Percentiles rank a stretch among this genome's conserved stretches.
Conservation (phyloP, 257 asterid species). For the Pogostemon cablin region DNA sequence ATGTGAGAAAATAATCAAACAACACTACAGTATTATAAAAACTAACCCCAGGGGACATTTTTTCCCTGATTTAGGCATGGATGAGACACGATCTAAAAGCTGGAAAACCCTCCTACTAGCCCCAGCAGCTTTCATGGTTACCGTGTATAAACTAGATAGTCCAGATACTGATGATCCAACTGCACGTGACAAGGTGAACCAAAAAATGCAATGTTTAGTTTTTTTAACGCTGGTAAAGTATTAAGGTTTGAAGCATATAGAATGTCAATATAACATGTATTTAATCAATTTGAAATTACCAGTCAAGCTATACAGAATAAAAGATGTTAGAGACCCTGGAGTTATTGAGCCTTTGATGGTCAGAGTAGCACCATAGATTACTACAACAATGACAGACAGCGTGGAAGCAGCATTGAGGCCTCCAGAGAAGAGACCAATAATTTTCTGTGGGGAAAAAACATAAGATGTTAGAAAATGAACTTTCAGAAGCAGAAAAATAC, state of each 20-base stretch:
- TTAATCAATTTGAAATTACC: slow-evolving; percentile 41
- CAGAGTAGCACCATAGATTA: slow-evolving; percentile 67
- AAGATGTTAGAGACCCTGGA: slow-evolving; percentile 82
- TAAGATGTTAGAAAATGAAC: slow-evolving; percentile 26
- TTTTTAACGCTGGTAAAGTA: slow-evolving; percentile 18
- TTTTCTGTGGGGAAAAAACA: slow-evolving; percentile 49
- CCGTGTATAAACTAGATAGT: slow-evolving; percentile 69
- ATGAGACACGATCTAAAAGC: slow-evolving; percentile 69
- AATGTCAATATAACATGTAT: slow-evolving; percentile 36
- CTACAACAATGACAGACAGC: slow-evolving; percentile 77
- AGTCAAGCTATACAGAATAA: slow-evolving; percentile 84
- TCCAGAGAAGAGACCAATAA: slow-evolving; percentile 74
- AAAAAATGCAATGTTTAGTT: slow-evolving; percentile 25
- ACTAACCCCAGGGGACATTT: slow-evolving; percentile 77
- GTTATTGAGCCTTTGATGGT: slow-evolving; percentile 81
- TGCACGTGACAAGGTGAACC: slow-evolving; percentile 39
- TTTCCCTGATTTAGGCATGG: slow-evolving; percentile 73
- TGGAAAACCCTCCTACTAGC: slow-evolving; percentile 92
- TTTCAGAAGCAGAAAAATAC: slow-evolving; percentile 1
- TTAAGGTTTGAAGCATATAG: slow-evolving; percentile 11
- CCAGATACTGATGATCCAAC: slow-evolving; percentile 80
- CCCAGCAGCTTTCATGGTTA: slow-evolving; percentile 92
- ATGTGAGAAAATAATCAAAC: slow-evolving; percentile 4
- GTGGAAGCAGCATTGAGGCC: slow-evolving; percentile 83
- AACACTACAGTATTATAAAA: background rate